phyloP scores from a whole-genome alignment of 768 basidiomycete genomes.

The Tulasnella calospora region DNA sequence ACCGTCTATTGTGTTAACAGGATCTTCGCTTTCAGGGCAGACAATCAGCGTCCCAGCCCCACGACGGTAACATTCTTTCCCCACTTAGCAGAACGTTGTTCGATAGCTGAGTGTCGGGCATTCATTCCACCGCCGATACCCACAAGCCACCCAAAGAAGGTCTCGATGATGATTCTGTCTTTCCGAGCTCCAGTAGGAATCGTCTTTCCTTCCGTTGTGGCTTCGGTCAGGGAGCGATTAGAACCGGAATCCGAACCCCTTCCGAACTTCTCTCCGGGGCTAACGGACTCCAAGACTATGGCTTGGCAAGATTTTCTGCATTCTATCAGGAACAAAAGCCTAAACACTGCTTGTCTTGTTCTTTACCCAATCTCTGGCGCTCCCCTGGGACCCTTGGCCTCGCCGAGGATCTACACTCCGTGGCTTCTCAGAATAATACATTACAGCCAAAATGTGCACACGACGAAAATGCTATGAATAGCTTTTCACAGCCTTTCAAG shows the following conservation, averaged over 20 bases:
- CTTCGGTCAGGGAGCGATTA: background rate
- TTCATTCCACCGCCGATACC: background rate
- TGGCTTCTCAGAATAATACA: background rate
- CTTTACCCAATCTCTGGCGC: background rate
- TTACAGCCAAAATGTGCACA: background rate
- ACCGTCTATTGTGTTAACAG: too few species aligned
- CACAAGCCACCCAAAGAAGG: background rate
- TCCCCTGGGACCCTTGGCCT: background rate
- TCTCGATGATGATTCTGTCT: background rate
- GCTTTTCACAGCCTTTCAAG: background rate
- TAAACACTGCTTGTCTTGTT: background rate
- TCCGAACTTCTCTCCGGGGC: background rate
- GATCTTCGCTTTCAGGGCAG: too few species aligned
- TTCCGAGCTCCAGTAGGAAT: background rate
- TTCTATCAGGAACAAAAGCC: background rate
- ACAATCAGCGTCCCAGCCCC: too few species aligned
- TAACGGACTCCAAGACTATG: background rate
- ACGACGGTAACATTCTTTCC: too few species aligned
- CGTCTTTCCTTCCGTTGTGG: background rate
- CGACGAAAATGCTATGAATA: background rate
- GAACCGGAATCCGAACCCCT: background rate
- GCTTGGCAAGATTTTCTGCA: background rate
- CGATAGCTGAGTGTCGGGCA: too few species aligned
- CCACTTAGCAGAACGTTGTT: too few species aligned
- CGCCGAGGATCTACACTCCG: background rate